A percentile compares a stretch with the other conserved stretches of the same genome.
phyloP scores from a whole-genome alignment of 140 eudicot genomes.

The Erigeron philadelphicus region DNA sequence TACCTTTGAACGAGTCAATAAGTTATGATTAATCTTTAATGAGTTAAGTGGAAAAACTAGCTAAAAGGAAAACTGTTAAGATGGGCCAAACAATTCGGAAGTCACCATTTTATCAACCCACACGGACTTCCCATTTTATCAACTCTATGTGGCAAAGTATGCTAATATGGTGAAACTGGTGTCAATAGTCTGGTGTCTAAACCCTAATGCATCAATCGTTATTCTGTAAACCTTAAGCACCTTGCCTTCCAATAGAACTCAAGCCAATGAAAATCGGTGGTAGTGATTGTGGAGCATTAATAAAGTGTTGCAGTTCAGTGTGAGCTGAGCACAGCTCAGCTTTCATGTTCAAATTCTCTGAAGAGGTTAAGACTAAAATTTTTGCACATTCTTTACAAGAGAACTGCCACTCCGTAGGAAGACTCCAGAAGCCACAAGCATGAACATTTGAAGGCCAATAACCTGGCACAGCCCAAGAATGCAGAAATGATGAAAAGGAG shows the following conservation, averaged over 20 bases:
- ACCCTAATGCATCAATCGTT: not conserved
- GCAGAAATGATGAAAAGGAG: slow-evolving; percentile 10
- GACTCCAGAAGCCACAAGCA: slow-evolving; percentile 93
- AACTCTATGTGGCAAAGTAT: not conserved
- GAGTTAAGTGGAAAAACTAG: not conserved
- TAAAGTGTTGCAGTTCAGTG: slow-evolving; percentile 44
- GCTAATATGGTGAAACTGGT: slow-evolving; percentile 10
- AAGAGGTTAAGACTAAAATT: slow-evolving; percentile 39
- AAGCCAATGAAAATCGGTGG: slow-evolving; percentile 71
- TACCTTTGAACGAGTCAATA: not conserved
- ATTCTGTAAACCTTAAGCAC: slow-evolving; percentile 12
- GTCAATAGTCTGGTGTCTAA: slow-evolving; percentile 2
- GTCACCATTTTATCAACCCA: not conserved
- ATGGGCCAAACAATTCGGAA: not conserved
- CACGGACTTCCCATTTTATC: not conserved
- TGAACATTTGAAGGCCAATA: slow-evolving; percentile 88
- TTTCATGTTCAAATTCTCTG: slow-evolving; percentile 29
- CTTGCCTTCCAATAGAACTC: slow-evolving; percentile 89
- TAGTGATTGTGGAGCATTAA: slow-evolving; percentile 42
- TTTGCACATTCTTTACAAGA: slow-evolving; percentile 66
- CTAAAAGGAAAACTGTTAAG: not conserved
- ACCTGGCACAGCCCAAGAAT: slow-evolving; percentile 33
- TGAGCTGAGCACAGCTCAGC: slow-evolving; percentile 58
- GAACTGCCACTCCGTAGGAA: slow-evolving; percentile 82
- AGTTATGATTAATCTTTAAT: not conserved